These are phyloP conservation scores for Psidium guajava DNA, from an alignment of 345 rosid genomes.

Conservation along the genomic window DNA sequence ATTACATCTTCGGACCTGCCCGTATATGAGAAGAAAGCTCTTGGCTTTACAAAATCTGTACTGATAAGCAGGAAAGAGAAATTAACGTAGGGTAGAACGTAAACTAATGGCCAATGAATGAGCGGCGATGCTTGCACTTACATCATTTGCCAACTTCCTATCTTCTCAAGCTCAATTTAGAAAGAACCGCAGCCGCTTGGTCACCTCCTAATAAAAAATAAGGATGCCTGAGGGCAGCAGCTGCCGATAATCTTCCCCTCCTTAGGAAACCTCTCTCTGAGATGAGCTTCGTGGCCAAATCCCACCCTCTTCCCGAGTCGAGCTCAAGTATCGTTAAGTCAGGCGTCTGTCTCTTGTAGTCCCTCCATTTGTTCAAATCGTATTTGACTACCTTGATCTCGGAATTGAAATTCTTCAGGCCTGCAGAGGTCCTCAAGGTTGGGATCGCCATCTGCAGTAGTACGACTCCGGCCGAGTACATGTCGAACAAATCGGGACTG, in stretches of 20 bases:
- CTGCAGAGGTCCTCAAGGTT: slow-evolving; percentile 46
- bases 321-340: slow-evolving; percentile 75
- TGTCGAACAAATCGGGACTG: slow-evolving; percentile 92
- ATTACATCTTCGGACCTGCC: background rate
- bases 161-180: slow-evolving; percentile 60
- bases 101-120: slow-evolving; percentile 51
- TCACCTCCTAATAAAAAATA: slow-evolving; percentile 87
- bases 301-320: slow-evolving; percentile 97
- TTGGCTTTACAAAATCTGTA: background rate
- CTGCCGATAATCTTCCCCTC: slow-evolving; percentile 86
- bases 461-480: slow-evolving; percentile 82
- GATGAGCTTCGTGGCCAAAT: slow-evolving; percentile 70
- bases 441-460: slow-evolving; percentile 96
- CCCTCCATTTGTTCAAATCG: slow-evolving; percentile 72
- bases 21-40: background rate
- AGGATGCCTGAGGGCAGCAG: slow-evolving; percentile 88
- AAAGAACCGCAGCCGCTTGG: slow-evolving; percentile 87
- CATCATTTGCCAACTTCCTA: slow-evolving; percentile 5
- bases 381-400: slow-evolving; percentile 50
- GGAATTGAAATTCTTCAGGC: slow-evolving; percentile 69
- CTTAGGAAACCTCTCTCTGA: slow-evolving; percentile 71
- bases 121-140: background rate
- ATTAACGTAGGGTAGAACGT: background rate
- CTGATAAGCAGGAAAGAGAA: background rate
- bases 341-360: slow-evolving; percentile 55